Evolutionary conservation across 2,329 filamentous ascomycete species (phyloP).

Genomic region (Fusarium heterosporum): DNA sequence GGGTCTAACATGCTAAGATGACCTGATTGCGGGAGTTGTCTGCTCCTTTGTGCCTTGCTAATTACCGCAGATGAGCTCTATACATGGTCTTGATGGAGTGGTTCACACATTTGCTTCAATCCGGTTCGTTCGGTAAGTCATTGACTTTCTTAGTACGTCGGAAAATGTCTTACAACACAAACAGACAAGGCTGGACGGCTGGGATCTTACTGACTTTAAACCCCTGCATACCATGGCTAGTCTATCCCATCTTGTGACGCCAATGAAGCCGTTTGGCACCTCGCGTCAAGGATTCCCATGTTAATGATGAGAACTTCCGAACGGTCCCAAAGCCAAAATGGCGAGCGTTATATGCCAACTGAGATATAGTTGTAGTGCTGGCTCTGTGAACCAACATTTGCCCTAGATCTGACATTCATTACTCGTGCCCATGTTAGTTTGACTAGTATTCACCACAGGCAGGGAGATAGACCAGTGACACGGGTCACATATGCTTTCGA

Average conservation of each 20-base stretch:
- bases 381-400: neutral
- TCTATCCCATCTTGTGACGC: slow-evolving; percentile 3
- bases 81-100: slow-evolving; percentile 26
- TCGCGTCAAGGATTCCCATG: slow-evolving; percentile 39
- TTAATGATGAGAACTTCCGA: slow-evolving; percentile 18
- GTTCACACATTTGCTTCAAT: slow-evolving; percentile 18
- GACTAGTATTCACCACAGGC: neutral
- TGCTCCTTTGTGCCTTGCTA: slow-evolving; percentile 36
- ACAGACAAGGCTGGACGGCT: neutral
- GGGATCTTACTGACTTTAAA: slow-evolving; percentile 15
- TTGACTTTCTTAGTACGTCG: slow-evolving; percentile 19
- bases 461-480: neutral
- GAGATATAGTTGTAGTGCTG: slow-evolving; percentile 5
- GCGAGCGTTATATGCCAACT: slow-evolving; percentile 5
- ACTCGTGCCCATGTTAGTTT: neutral
- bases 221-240: slow-evolving; percentile 6
- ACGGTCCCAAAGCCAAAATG: slow-evolving; percentile 6
- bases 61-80: slow-evolving; percentile 33
- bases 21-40: slow-evolving; percentile 31
- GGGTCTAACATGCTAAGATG: slow-evolving; percentile 28
- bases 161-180: slow-evolving; percentile 22
- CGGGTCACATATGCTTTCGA: slow-evolving; percentile 6
- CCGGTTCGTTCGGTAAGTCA: slow-evolving; percentile 36
- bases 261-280: slow-evolving; percentile 14
- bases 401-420: neutral